These are phyloP conservation scores for Saprolegnia diclina DNA, from an alignment of 352 stramenopile genomes.

Conservation along the genomic window DNA sequence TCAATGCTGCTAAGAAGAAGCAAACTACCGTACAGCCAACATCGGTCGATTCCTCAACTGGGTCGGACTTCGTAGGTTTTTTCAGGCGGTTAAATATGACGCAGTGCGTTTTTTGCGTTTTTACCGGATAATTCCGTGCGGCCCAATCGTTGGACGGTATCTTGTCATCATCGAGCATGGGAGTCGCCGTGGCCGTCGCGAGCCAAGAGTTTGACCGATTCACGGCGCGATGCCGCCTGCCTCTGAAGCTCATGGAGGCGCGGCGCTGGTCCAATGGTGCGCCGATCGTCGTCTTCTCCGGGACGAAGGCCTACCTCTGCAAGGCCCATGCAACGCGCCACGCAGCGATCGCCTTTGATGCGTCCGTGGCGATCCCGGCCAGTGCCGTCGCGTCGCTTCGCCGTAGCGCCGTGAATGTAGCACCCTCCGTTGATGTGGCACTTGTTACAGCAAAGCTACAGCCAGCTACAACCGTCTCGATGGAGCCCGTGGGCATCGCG, in stretches of 20 bases:
- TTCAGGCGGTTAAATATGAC: too few relatives aligned
- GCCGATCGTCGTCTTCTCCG: background rate
- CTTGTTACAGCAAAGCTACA: background rate
- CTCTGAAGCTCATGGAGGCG: conserved; percentile 31
- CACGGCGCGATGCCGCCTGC: conserved; percentile 52
- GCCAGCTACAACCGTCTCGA: background rate
- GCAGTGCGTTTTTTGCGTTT: too few relatives aligned
- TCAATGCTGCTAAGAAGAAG: too few relatives aligned
- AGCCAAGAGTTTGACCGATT: conserved; percentile 37
- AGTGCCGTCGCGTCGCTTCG: background rate
- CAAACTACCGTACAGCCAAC: too few relatives aligned
- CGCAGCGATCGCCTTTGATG: conserved; percentile 26
- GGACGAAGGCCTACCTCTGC: background rate
- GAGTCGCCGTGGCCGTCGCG: conserved; percentile 1
- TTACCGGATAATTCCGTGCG: background rate
- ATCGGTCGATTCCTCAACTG: too few relatives aligned
- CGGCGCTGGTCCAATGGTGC: conserved; percentile 19
- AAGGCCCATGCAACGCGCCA: conserved; percentile 34
- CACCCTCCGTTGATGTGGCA: background rate
- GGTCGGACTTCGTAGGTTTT: too few relatives aligned
- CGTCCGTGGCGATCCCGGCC: conserved; percentile 14
- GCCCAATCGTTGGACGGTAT: background rate
- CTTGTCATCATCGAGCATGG: background rate
- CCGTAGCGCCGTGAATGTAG: conserved; percentile 1
- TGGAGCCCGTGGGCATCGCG: background rate